Evolutionary conservation across 352 stramenopile genomes (phyloP), one percentile per base, ranked within the genome.

Genomic region (Pythium folliculosum): DNA sequence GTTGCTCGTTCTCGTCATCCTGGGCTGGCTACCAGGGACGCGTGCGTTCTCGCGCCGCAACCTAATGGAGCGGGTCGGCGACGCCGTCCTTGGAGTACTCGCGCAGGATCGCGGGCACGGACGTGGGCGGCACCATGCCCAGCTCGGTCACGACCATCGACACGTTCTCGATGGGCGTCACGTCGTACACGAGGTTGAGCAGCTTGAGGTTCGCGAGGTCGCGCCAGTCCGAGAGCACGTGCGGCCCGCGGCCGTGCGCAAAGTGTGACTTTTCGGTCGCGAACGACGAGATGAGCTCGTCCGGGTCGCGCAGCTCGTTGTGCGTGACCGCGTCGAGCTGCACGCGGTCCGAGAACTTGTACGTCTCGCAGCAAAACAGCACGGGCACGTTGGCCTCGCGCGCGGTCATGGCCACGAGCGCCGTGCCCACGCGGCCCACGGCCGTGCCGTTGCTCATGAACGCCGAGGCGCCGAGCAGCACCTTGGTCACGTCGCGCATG

Each of bases 341-440:
- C 27, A 99, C 94, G 38, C 94, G 90, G 69, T 98, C 96, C 45
- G 83, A 90, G 54, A 94, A 94, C 75, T 99, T 99, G 89, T 99
- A 99, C 32, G 96, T 99, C 83, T 99, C 97, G 71, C 96, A 98
- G 69, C 94, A 98, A 47, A 99, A 97, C 16, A 99, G 84, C 35
- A 99, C 95, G 0, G 97, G 97, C 47, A 98, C 92, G 62, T 98
- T 95, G 58, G 88, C 83, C 27, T 93, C 82, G 45, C 93, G 85
- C 0, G 96, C 97, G 49, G 92, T 81, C 78, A 98, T 89, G 8
- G 96, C 96, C 23, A 99, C 91, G 19, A 96, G 85, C 21, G 94
- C 94, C 19, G 95, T 98, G 19, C 96, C 96, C 0, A 97, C 93
- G 47, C 90, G 86, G 3, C 88, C 85, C 44, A 98, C 81, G 0